Conservation (phyloP, 371 early-diverging fungal species). For the Apophysomyces elegans region DNA sequence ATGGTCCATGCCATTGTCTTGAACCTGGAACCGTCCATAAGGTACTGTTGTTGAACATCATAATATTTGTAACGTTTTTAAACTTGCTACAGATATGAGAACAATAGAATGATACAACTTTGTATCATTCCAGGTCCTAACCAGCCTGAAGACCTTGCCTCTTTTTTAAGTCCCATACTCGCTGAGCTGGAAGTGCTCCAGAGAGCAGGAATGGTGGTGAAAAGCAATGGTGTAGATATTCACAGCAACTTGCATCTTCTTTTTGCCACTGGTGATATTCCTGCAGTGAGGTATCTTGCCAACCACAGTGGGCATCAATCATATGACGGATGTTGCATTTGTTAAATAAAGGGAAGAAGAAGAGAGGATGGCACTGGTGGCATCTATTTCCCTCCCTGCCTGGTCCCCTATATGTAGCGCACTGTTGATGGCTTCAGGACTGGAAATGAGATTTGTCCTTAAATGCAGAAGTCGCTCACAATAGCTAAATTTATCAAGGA, state of each 20-base stretch:
- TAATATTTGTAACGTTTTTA: not conserved
- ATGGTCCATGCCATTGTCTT: too few species aligned
- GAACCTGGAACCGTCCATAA: not conserved
- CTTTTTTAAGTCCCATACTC: not conserved
- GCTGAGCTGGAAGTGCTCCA: not conserved
- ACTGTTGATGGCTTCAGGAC: not conserved
- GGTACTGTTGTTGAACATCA: not conserved
- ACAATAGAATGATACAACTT: not conserved
- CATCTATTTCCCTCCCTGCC: not conserved
- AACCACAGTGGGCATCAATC: too few species aligned
- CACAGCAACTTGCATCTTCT: not conserved
- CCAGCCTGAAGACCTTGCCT: not conserved
- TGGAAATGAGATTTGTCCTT: not conserved
- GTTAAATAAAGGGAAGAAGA: too few species aligned
- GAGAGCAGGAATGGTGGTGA: not conserved
- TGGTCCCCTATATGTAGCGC: not conserved
- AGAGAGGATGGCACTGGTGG: too few species aligned
- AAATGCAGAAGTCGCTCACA: too few species aligned
- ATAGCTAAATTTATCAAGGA: not conserved
- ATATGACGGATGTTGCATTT: too few species aligned
- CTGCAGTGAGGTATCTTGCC: not conserved
- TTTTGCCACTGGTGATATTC: not conserved
- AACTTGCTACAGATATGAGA: too few species aligned
- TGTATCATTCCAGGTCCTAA: not conserved
- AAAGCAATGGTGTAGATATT: not conserved